Conservation (phyloP, 768 basidiomycete genomes). For the Amanita fuliginea region DNA sequence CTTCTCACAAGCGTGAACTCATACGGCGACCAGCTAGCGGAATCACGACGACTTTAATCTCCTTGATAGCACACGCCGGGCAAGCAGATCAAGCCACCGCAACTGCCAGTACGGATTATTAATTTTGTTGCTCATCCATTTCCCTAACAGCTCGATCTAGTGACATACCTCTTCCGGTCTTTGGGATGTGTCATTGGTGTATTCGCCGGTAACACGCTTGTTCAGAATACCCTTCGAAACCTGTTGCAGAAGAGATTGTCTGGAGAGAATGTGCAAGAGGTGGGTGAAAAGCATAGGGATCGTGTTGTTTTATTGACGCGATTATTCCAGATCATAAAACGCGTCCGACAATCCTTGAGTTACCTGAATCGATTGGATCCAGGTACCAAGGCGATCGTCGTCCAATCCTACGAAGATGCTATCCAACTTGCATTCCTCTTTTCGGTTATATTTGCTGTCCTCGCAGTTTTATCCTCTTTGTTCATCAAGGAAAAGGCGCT, state of each 20-base stretch:
- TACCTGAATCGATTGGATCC: slow-evolving; percentile 35
- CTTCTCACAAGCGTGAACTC: background rate
- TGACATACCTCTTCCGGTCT: slow-evolving; percentile 59
- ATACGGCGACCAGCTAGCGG: slow-evolving; percentile 26
- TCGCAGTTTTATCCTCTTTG: slow-evolving; percentile 30
- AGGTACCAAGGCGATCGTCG: slow-evolving; percentile 22
- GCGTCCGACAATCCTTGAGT: slow-evolving; percentile 37
- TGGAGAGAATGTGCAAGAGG: slow-evolving; percentile 40
- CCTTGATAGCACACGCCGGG: slow-evolving; percentile 55
- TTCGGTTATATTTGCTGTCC: slow-evolving; percentile 27
- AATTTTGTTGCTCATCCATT: background rate
- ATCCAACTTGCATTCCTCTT: slow-evolving; percentile 39
- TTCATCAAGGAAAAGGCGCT: slow-evolving; percentile 44
- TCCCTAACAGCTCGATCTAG: slow-evolving; percentile 16
- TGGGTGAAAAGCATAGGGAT: slow-evolving; percentile 14
- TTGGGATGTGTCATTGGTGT: slow-evolving; percentile 48
- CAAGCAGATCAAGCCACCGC: slow-evolving; percentile 53
- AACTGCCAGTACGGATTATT: slow-evolving; percentile 35
- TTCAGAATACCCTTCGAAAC: slow-evolving; percentile 38
- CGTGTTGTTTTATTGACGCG: background rate
- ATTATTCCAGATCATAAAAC: slow-evolving; percentile 30
- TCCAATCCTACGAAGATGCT: slow-evolving; percentile 31
- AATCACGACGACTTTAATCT: slow-evolving; percentile 46
- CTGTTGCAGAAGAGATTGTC: slow-evolving; percentile 30
- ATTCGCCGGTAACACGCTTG: slow-evolving; percentile 44